Evolutionary conservation across 495 filamentous ascomycete species (phyloP), one percentile per base, ranked within the genome.

Genomic region (Penicillium macrosclerotiorum): DNA sequence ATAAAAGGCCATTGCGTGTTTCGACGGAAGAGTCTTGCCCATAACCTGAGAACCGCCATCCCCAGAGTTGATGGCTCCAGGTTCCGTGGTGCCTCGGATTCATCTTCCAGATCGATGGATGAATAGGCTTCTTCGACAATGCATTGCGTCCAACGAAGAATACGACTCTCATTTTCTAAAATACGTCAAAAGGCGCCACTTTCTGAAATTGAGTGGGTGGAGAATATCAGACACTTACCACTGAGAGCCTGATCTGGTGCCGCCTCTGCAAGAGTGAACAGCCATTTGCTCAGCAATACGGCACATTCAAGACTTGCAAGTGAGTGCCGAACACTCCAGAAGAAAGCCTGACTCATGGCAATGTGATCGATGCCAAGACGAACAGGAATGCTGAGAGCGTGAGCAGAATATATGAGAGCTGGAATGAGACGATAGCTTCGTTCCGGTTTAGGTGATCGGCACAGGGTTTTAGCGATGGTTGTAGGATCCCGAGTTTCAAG

Each of bases 261-360:
- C 0, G 63, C 54, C 36, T 68, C 64, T 1, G 60, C 56, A 33
- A 70, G 37, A 1, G 59, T 68, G 18, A 70, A 55, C 8, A 79
- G 62, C 76, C 74, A 78, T 50, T 76, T 71, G 44, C 69, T 74
- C 1, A 76, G 53, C 8, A 76, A 48, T 4, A 76, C 60, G 0
- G 71, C 75, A 39, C 71, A 78, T 49, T 78, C 73, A 8, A 76
- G 56, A 40, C 68, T 72, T 6, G 67, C 71, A 12, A 76, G 57
- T 0, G 73, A 74, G 49, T 77, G 73, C 16, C 69, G 65, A 8
- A 75, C 69, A 31, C 68, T 71, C 75, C 73, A 78, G 34, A 74
- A 71, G 24, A 75, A 71, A 3, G 70, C 70, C 43, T 75, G 68
- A 12, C 64, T 72, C 26, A 58, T 65, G 6, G 72, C 73, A 36